Evolutionary conservation across 305 asterid genomes (phyloP).

Genomic region (Euphrasia arctica): DNA sequence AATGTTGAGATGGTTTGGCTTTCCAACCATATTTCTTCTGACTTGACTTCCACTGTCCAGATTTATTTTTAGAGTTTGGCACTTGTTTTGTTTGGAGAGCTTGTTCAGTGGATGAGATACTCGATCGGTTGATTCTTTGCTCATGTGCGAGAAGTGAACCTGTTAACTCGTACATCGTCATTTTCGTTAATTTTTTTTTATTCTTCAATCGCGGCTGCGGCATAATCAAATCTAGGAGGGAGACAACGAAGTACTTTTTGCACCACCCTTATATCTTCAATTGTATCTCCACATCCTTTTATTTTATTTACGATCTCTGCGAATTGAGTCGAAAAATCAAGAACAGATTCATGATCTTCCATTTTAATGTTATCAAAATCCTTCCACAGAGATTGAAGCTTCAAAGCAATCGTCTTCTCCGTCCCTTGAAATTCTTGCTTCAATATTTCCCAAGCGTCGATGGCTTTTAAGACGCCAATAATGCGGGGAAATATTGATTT

Average conservation of each 20-base stretch:
- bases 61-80: background rate
- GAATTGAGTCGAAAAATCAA: too few species aligned
- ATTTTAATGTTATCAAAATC: too few species aligned
- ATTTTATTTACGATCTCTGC: too few species aligned
- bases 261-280: background rate
- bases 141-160: constrained; percentile 19
- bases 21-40: constrained; percentile 4
- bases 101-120: background rate
- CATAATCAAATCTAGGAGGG: constrained; percentile 14
- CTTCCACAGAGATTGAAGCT: too few species aligned
- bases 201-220: background rate
- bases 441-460: too few species aligned
- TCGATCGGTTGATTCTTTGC: constrained; percentile 16
- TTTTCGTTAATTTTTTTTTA: constrained; percentile 14
- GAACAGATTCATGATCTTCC: too few species aligned
- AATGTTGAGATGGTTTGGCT: background rate
- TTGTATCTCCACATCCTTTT: background rate
- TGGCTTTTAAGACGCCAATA: too few species aligned
- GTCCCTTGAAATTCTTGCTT: too few species aligned
- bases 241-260: constrained; percentile 2
- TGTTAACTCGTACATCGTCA: constrained; percentile 7
- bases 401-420: too few species aligned
- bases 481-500: too few species aligned
- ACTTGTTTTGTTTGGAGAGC: background rate
- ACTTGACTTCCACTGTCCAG: background rate